These are phyloP conservation scores for Racocetra persica DNA, from an alignment of 371 early-diverging fungal species.

Conservation along the genomic window DNA sequence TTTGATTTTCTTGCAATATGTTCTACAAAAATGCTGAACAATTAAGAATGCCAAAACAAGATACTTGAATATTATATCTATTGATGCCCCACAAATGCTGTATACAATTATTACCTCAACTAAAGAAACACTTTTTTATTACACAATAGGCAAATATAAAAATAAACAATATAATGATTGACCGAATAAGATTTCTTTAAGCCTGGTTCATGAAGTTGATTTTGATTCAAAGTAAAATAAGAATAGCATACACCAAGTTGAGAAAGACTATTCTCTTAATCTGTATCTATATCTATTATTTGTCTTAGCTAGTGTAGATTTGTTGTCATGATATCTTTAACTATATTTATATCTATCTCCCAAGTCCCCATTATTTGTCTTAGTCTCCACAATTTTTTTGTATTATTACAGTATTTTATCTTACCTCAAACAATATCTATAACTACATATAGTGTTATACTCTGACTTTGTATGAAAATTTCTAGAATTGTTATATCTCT, in stretches of 20 bases:
- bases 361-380: not conserved
- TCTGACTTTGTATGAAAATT: too few species aligned
- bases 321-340: not conserved
- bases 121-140: not conserved
- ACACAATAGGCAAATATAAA: not conserved
- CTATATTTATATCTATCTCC: not conserved
- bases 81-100: not conserved
- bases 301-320: too few species aligned
- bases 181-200: not conserved
- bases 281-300: not conserved
- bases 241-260: not conserved
- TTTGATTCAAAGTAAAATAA: not conserved
- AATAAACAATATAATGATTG: not conserved
- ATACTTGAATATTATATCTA: constrained; percentile 1
- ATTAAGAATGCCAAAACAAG: not conserved
- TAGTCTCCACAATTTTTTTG: not conserved
- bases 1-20: too few species aligned
- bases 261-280: not conserved
- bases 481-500: too few species aligned
- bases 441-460: constrained; percentile 3
- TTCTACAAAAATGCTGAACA: not conserved
- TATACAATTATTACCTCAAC: not conserved
- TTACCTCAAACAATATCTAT: not conserved
- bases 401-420: constrained; percentile 1
- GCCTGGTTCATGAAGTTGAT: not conserved